These are phyloP conservation scores for Dipteronia dyeriana DNA, from an alignment of 345 rosid genomes.

Conservation along the genomic window DNA sequence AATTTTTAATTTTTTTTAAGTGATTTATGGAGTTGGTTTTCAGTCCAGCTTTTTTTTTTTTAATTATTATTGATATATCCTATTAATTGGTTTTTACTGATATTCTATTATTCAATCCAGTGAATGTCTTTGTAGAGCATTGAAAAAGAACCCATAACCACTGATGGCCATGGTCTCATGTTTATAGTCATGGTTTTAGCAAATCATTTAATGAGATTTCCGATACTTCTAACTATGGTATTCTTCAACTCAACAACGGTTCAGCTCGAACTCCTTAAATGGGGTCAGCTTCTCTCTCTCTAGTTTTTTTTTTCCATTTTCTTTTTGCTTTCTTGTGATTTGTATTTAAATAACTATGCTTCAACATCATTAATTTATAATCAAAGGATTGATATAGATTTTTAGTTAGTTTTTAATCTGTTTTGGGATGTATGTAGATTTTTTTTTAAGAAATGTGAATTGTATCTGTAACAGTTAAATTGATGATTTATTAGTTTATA, in stretches of 20 bases:
- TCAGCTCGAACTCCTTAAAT: conserved; percentile 88
- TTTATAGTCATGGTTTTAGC: conserved; percentile 40
- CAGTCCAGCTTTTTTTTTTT: too few relatives aligned
- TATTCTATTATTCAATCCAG: too few relatives aligned
- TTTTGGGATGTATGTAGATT: neutral
- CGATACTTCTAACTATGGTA: conserved; percentile 77
- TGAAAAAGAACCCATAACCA: conserved; percentile 15
- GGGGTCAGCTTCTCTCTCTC: conserved; percentile 56
- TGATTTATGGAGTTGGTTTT: too few relatives aligned
- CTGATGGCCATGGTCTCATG: neutral
- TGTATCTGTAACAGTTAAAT: neutral
- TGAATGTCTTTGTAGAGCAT: conserved; percentile 42
- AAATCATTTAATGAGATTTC: conserved; percentile 49
- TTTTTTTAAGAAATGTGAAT: neutral
- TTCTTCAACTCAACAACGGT: conserved; percentile 81
- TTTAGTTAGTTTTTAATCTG: neutral
- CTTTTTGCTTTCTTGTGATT: neutral
- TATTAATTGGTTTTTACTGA: too few relatives aligned
- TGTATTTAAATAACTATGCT: too few relatives aligned
- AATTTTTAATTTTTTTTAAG: too few relatives aligned
- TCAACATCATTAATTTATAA: too few relatives aligned
- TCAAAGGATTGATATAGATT: too few relatives aligned
- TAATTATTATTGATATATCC: too few relatives aligned
- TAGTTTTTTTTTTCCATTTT: neutral
- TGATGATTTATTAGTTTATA: conserved; percentile 4